These are phyloP conservation scores for Saccharum spontaneum DNA, from an alignment of 176 grass and related monocot genomes.

Conservation along the genomic window DNA sequence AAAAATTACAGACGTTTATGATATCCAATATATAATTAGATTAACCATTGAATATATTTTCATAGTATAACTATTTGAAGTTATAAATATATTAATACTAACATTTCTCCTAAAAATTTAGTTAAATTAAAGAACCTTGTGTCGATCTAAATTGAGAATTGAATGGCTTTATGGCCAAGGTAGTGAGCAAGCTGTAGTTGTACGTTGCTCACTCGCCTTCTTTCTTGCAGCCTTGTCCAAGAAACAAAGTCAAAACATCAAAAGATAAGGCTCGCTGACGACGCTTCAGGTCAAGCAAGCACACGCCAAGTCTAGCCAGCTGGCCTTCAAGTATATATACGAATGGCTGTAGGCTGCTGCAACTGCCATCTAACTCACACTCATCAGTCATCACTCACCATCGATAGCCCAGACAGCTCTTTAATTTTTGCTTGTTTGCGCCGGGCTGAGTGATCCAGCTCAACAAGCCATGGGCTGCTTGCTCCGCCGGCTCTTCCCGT, in stretches of 20 bases:
- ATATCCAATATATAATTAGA: no score
- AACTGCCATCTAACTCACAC: not conserved
- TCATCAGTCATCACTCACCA: not conserved
- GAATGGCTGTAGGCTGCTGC: not conserved
- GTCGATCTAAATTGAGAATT: no score
- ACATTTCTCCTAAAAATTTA: no score
- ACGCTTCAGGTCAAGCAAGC: not conserved
- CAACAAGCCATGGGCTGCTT: constrained; percentile 33
- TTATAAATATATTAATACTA: no score
- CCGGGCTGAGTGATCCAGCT: no score
- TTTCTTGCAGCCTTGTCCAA: constrained; percentile 53
- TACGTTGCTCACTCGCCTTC: not conserved
- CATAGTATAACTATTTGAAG: no score
- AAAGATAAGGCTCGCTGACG: not conserved
- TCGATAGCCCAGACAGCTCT: no score
- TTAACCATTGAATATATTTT: no score
- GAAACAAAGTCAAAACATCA: not conserved
- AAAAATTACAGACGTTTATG: no score
- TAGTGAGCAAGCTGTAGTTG: not conserved
- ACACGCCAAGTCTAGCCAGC: no score
- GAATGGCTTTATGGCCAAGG: not conserved
- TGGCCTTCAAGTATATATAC: not conserved
- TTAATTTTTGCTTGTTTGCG: no score
- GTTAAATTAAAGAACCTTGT: no score
- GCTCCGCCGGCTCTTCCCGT: constrained; percentile 49